Evolutionary conservation across 192 early-diverging fungal genomes (phyloP).

Genomic region (Endogone sp.): DNA sequence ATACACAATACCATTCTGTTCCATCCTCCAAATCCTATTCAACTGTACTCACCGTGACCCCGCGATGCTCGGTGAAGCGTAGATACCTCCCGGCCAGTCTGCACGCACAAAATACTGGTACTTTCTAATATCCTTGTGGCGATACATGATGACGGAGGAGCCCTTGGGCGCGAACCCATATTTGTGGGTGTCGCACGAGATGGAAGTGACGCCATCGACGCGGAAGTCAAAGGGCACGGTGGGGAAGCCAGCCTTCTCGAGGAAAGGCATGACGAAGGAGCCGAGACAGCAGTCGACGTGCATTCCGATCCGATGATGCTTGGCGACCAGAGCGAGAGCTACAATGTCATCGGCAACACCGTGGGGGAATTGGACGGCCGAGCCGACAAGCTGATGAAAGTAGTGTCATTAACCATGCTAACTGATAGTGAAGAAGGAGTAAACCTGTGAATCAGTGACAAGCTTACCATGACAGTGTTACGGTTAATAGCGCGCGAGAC

Average conservation of each 20-base stretch:
- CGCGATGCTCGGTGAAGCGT: constrained; percentile 87
- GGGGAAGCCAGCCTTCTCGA: constrained; percentile 90
- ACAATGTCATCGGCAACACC: constrained; percentile 91
- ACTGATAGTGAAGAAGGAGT: background rate
- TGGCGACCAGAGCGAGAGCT: constrained; percentile 71
- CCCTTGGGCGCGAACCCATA: constrained; percentile 99
- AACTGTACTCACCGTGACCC: constrained; percentile 65
- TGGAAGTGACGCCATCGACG: constrained; percentile 87
- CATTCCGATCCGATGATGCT: constrained; percentile 77
- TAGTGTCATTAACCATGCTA: background rate
- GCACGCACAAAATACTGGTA: constrained; percentile 91
- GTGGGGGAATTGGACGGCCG: constrained; percentile 90
- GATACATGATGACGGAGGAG: constrained; percentile 93
- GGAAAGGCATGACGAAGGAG: constrained; percentile 90
- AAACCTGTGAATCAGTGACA: background rate
- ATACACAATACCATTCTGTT: too few species aligned
- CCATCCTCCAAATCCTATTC: background rate
- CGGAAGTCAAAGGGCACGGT: constrained; percentile 83
- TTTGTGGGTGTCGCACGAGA: constrained; percentile 98
- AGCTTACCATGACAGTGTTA: constrained; percentile 81
- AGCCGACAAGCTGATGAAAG: constrained; percentile 73
- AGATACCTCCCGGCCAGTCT: constrained; percentile 96
- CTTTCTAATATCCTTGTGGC: constrained; percentile 69
- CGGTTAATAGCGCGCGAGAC: constrained; percentile 79
- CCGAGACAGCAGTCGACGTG: constrained; percentile 98